Evolutionary conservation across 192 early-diverging fungal species (phyloP).

Genomic region (Coemansia sp.): DNA sequence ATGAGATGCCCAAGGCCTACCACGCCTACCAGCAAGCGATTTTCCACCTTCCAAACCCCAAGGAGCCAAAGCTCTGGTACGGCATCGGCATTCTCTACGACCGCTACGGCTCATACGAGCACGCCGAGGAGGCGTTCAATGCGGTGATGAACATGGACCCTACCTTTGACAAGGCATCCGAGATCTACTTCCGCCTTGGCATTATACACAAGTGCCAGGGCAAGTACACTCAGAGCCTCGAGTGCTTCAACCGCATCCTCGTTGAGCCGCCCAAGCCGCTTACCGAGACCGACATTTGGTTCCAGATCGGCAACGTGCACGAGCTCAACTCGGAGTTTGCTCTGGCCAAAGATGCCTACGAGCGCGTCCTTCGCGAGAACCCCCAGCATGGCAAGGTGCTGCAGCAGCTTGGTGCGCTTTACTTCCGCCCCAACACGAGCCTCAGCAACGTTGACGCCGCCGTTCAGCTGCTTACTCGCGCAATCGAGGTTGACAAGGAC

Average conservation of each 20-base stretch:
- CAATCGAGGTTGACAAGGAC: slow-evolving; percentile 81
- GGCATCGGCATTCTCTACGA: slow-evolving; percentile 98
- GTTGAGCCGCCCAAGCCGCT: slow-evolving; percentile 89
- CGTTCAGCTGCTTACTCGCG: slow-evolving; percentile 78
- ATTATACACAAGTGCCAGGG: slow-evolving; percentile 91
- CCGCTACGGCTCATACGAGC: slow-evolving; percentile 94
- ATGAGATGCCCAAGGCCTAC: slow-evolving; percentile 94
- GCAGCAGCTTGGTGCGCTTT: slow-evolving; percentile 97
- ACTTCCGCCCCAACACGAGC: slow-evolving; percentile 81
- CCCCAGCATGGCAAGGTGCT: slow-evolving; percentile 95
- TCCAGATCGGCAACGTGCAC: slow-evolving; percentile 97
- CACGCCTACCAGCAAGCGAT: slow-evolving; percentile 96
- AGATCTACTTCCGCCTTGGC: slow-evolving; percentile 96
- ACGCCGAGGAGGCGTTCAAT: slow-evolving; percentile 95
- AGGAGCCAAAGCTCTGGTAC: slow-evolving; percentile 99
- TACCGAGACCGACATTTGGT: slow-evolving; percentile 96
- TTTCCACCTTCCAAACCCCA: slow-evolving; percentile 87
- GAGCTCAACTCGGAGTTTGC: slow-evolving; percentile 91
- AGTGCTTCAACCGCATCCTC: slow-evolving; percentile 93
- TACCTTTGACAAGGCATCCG: slow-evolving; percentile 96
- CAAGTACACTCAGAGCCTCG: slow-evolving; percentile 45
- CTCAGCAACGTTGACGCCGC: slow-evolving; percentile 88
- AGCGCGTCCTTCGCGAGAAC: slow-evolving; percentile 84
- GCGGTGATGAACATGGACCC: slow-evolving; percentile 96
- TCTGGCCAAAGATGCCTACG: slow-evolving; percentile 88